Evolutionary conservation across 1,284 basidiomycete genomes (phyloP).

Genomic region (Cerioporus squamosus): DNA sequence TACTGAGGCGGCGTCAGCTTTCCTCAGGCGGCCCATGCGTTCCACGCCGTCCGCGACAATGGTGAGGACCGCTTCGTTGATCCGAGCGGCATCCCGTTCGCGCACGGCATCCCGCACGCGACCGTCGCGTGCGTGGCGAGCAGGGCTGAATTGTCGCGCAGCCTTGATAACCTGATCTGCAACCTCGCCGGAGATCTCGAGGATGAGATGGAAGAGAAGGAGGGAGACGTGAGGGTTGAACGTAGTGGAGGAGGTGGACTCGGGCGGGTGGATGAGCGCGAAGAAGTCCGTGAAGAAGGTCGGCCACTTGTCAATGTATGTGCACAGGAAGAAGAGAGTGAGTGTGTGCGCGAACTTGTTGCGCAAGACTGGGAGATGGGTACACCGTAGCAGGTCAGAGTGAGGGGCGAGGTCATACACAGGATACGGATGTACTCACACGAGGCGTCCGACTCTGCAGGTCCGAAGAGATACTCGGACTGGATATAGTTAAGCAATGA

Average conservation of each 20-base stretch:
- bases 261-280: conserved; percentile 66
- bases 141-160: conserved; percentile 71
- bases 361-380: conserved; percentile 65
- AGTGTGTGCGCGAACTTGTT: conserved; percentile 99
- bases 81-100: conserved; percentile 84
- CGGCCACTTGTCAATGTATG: conserved; percentile 85
- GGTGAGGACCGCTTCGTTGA: conserved; percentile 88
- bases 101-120: conserved; percentile 90
- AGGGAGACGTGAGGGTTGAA: conserved; percentile 84
- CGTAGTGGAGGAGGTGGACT: conserved; percentile 55
- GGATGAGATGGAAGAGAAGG: conserved; percentile 85
- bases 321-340: conserved; percentile 91
- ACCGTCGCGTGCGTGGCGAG: conserved; percentile 79
- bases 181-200: conserved; percentile 92
- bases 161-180: conserved; percentile 90
- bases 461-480: conserved; percentile 78
- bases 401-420: neutral
- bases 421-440: conserved; percentile 54
- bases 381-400: conserved; percentile 3
- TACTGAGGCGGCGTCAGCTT: conserved; percentile 45
- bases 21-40: conserved; percentile 57
- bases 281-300: conserved; percentile 83
- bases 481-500: conserved; percentile 76
- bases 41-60: conserved; percentile 81
- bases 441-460: conserved; percentile 72